phyloP scores from a whole-genome alignment of 2,329 filamentous ascomycete species.

The Grosmannia clavigera region DNA sequence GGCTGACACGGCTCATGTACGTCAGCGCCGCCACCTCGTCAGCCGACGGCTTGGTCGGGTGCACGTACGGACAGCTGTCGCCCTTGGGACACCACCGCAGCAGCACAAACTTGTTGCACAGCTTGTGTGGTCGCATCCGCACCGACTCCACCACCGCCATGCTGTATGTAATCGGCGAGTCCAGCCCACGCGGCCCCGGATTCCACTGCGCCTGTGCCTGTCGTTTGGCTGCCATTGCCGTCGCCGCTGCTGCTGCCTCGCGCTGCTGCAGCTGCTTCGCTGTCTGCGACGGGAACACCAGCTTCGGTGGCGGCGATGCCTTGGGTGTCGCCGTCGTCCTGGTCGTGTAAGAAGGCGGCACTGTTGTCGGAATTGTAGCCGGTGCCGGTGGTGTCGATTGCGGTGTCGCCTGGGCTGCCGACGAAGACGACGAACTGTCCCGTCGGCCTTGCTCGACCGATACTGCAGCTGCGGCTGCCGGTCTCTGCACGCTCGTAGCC shows the following conservation, averaged over 20 bases:
- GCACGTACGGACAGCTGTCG: constrained; percentile 43
- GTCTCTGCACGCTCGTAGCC: neutral
- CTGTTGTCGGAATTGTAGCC: constrained; percentile 3
- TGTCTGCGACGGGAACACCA: constrained; percentile 28
- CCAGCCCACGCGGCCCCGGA: constrained; percentile 41
- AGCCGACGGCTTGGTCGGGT: constrained; percentile 37
- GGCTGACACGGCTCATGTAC: constrained; percentile 43
- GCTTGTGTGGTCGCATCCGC: constrained; percentile 44
- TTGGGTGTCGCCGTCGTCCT: neutral
- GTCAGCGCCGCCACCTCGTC: constrained; percentile 46
- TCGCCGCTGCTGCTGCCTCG: constrained; percentile 13
- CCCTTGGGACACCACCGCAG: constrained; percentile 43
- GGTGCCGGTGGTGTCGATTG: constrained; percentile 17
- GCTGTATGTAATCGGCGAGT: constrained; percentile 36
- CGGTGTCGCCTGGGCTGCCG: neutral
- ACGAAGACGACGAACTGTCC: neutral
- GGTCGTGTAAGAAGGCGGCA: neutral
- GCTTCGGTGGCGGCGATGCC: constrained; percentile 6
- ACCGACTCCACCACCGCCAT: constrained; percentile 35
- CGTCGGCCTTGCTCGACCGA: neutral
- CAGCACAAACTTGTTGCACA: constrained; percentile 52
- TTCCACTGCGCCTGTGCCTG: constrained; percentile 27
- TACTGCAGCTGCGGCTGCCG: too few species aligned
- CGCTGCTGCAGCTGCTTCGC: constrained; percentile 12
- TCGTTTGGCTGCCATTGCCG: constrained; percentile 15